Evolutionary conservation across 176 grass and related monocot species (phyloP).

Genomic region (Eleusine coracana): DNA sequence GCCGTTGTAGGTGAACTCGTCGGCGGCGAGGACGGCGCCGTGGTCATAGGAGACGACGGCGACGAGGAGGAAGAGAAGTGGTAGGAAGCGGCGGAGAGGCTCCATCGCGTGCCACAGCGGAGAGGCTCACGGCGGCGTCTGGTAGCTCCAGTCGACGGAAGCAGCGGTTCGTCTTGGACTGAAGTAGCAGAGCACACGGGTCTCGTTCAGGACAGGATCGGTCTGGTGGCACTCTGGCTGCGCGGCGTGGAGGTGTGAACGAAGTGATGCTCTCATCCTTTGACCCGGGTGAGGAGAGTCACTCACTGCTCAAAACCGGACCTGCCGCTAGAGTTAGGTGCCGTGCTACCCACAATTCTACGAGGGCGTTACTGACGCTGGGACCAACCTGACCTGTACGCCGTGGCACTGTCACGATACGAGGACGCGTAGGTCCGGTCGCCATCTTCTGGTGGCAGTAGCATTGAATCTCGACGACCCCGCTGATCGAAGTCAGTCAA

Average conservation of each 20-base stretch:
- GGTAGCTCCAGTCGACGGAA: not conserved
- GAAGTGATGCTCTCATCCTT: conserved; percentile 2
- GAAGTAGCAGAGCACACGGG: conserved; percentile 3
- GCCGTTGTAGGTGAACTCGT: conserved; percentile 59
- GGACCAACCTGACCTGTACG: not conserved
- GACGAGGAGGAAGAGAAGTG: not conserved
- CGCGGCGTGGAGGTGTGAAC: conserved; percentile 24
- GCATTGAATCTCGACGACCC: not conserved
- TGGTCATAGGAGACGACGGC: conserved; percentile 3
- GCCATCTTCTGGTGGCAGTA: not conserved
- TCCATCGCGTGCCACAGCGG: conserved; percentile 20
- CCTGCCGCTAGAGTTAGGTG: not conserved
- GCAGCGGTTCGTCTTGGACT: not conserved
- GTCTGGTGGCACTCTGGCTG: not conserved
- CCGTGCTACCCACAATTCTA: not conserved
- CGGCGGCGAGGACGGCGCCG: conserved; percentile 6
- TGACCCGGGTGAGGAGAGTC: not conserved
- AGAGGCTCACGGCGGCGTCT: not conserved
- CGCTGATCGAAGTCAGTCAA: conserved; percentile 17
- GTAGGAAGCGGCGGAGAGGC: not conserved
- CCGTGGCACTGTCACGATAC: not conserved
- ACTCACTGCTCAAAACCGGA: not conserved
- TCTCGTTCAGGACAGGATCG: too few relatives aligned
- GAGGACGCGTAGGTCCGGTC: not conserved
- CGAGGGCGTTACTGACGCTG: not conserved